phyloP scores from a whole-genome alignment of 75 land plant genomes.

The Ceratopteris richardii region DNA sequence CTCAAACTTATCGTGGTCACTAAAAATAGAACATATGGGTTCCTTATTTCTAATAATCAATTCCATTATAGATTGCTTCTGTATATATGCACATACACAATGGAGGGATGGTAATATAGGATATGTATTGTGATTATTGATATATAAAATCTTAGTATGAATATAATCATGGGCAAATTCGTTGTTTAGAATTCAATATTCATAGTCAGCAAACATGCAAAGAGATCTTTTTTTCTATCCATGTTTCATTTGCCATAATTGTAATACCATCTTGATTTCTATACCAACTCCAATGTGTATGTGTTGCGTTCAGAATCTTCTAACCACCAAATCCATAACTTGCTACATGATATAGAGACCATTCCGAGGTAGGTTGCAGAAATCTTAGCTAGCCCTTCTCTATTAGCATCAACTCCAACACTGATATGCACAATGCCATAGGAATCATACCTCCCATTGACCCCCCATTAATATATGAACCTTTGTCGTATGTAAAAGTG shows the following conservation, averaged over 20 bases:
- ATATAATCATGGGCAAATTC: too few species aligned
- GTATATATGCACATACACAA: too few species aligned
- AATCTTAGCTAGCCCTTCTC: constrained; percentile 81
- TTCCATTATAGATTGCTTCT: too few species aligned
- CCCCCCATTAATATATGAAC: constrained; percentile 72
- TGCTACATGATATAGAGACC: constrained; percentile 93
- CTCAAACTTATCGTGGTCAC: too few species aligned
- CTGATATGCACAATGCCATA: constrained; percentile 77
- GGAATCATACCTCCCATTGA: constrained; percentile 30
- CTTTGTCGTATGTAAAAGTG: constrained; percentile 39
- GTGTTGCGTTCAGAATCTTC: constrained; percentile 70
- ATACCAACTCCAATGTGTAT: constrained; percentile 97
- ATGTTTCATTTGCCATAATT: constrained; percentile 52
- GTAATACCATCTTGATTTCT: constrained; percentile 81
- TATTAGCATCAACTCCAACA: constrained; percentile 80
- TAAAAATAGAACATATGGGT: too few species aligned
- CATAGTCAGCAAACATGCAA: too few species aligned
- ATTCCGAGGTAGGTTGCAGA: constrained; percentile 54
- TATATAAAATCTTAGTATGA: too few species aligned
- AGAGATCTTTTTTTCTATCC: constrained; percentile 35
- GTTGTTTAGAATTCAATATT: too few species aligned
- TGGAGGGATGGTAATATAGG: too few species aligned
- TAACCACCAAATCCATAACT: constrained; percentile 96
- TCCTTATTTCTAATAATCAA: too few species aligned
- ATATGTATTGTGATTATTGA: too few species aligned